Evolutionary conservation across 495 filamentous ascomycete genomes (phyloP).

Genomic region (Aspergillus indologenus): DNA sequence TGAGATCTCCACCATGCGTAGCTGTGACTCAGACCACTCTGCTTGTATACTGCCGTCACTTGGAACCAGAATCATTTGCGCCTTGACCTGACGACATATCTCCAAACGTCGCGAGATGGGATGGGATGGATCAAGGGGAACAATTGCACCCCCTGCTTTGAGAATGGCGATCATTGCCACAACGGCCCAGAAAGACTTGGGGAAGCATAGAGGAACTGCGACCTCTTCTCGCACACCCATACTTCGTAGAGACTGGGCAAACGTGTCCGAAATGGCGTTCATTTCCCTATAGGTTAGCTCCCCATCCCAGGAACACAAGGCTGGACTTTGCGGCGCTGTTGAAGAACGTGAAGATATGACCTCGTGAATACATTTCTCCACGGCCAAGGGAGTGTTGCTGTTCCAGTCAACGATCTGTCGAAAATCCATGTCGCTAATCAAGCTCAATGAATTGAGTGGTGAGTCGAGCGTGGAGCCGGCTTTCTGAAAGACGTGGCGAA

Average conservation of each 20-base stretch:
- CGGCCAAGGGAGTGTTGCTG: too few species aligned
- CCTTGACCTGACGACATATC: too few species aligned
- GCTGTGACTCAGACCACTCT: constrained; percentile 1
- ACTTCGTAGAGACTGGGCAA: constrained; percentile 3
- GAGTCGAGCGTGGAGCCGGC: too few species aligned
- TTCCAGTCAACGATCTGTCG: too few species aligned
- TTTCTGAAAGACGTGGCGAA: too few species aligned
- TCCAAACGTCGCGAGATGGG: not conserved
- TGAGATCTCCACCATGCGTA: not conserved
- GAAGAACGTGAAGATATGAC: too few species aligned
- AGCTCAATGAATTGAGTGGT: too few species aligned
- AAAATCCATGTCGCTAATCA: too few species aligned
- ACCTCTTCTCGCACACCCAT: constrained; percentile 4
- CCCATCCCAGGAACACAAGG: constrained; percentile 8
- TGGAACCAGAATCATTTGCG: too few species aligned
- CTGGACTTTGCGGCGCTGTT: constrained; percentile 4
- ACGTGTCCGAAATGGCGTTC: not conserved
- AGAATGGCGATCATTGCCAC: not conserved
- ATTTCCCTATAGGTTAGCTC: not conserved
- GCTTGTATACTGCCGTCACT: too few species aligned
- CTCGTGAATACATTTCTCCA: not conserved
- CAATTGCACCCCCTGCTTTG: constrained; percentile 1
- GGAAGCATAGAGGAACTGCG: constrained; percentile 7
- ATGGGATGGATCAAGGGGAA: constrained; percentile 2
- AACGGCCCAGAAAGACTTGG: constrained; percentile 6